These are phyloP conservation scores for Polyporus arcularius DNA, from an alignment of 768 basidiomycete species.

Conservation along the genomic window DNA sequence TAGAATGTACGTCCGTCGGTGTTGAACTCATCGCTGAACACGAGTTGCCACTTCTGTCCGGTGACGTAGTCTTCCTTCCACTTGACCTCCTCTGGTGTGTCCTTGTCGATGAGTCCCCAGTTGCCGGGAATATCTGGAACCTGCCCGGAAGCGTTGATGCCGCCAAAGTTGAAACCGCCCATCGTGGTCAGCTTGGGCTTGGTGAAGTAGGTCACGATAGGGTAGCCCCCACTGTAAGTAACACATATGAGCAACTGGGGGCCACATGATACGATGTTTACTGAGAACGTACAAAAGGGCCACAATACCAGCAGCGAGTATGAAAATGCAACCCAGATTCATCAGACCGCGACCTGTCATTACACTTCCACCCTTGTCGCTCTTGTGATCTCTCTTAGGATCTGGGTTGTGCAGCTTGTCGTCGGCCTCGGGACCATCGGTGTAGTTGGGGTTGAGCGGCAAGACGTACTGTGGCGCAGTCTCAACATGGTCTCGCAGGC, in stretches of 20 bases:
- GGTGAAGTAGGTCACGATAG: conserved; percentile 40
- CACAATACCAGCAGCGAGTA: conserved; percentile 49
- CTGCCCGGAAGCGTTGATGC: conserved; percentile 47
- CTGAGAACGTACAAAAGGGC: conserved; percentile 57
- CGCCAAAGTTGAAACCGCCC: conserved; percentile 46
- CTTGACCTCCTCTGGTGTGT: conserved; percentile 50
- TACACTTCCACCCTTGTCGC: conserved; percentile 42
- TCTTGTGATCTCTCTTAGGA: conserved; percentile 26
- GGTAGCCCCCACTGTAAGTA: conserved; percentile 41
- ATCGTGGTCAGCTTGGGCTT: conserved; percentile 28
- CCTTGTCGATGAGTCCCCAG: conserved; percentile 52
- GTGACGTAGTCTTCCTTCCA: conserved; percentile 29
- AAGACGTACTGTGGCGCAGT: neutral
- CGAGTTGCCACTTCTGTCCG: conserved; percentile 50
- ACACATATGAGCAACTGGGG: neutral
- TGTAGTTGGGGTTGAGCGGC: conserved; percentile 32
- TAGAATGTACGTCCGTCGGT: conserved; percentile 68
- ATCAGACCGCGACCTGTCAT: conserved; percentile 62
- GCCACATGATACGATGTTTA: neutral
- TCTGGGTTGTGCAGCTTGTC: conserved; percentile 75
- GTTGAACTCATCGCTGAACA: conserved; percentile 86
- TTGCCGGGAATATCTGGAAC: conserved; percentile 41
- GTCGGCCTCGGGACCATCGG: conserved; percentile 50
- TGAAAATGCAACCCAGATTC: conserved; percentile 69
- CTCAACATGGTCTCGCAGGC: neutral